Base-by-base conservation (phyloP, 2,329 filamentous ascomycete genomes). In the Zarea fungicola region DNA sequence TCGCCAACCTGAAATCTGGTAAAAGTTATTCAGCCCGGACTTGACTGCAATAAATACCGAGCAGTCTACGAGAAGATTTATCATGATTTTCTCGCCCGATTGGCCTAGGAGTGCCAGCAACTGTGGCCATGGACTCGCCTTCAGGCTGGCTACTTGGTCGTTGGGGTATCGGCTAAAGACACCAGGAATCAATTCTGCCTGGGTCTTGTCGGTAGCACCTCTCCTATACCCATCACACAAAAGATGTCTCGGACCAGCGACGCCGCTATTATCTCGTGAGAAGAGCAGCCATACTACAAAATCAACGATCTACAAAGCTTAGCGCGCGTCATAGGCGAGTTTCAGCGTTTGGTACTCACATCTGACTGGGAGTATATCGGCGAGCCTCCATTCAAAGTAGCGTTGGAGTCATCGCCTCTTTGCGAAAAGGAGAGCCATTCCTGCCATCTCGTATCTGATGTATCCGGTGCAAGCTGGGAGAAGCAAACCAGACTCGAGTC, bases 141-240 rank as follows among this genome's bases (percentile, higher is more conserved):
- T 95, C 45, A 99, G 70, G 6, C 74, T 71, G 23, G 80, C 72
- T 13, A 87, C 84, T 64, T 88, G 81, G 29, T 77, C 77, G 58
- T 96, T 96, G 1, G 79, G 78, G 55, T 83, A 80, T 7, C 76
- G 69, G 10, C 74, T 75, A 50, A 78, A 76, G 7, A 95, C 60
- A 0, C 86, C 89, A 0, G 83, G 84, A 35, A 93, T 83, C 28
- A 72, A 72, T 8, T 53, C 53, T 2, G 49, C 51, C 11, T 63
- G 55, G 6, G 60, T 59, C 6, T 54, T 58, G 22, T 63, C 66
- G 26, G 56, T 61, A 28, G 56, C 56, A 22, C 68, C 62, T 56
- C 75, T 80, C 58, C 85, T 81, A 58, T 84, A 95, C 21, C 92
- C 92, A 71, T 95, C 85, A 57, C 89, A 91, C 5, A 99, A 77